Base-by-base conservation (phyloP, 192 early-diverging fungal genomes). In the Nowakowskiella sp. region DNA sequence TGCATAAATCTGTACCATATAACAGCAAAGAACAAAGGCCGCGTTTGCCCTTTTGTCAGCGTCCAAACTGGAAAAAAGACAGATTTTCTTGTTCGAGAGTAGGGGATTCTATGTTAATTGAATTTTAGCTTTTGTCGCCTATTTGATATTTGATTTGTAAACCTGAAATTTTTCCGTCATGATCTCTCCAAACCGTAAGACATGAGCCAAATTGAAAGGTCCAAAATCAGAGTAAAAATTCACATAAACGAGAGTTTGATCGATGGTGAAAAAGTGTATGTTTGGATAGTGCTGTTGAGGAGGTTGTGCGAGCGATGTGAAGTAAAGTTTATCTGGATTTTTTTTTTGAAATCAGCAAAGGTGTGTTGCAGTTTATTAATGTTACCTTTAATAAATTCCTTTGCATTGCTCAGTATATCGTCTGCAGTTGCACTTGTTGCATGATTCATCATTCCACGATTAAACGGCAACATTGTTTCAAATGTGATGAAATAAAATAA, bases 191-290 rank as follows among this genome's bases (percentile, higher is more conserved):
- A 87, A 86, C 26, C 80, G 62, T 47, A 80, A 62, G 19, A 84
- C 64, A 51, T 84, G 79, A 3, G 73, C 67, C 50, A 87, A 51
- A 64, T 83, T 74, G 10, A 68, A 68, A 6, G 85, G 85, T 1
- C 85, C 85, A 58, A 87, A 86, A 46, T 87, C 84, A 1, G 69
- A 64, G 44, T 70, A 83, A 56, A 87, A 87, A 45, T 67, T 63
- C 32, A 70, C 62, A 61, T 87, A 87, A 4, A 71, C 64, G 10
- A 87, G 63, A 6, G 62, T 60, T 22, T 63, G 44, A 56, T 85
- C 83, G 51, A 87, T 67, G 16, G 70, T 72, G 55, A 87, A 71
- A 51, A 77, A 83, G 44, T 78, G 72, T 6, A 73, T 54, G 45
- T 54, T 58, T 9, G 55, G 49, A 28, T 61, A 68, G n/a, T n/a